Evolutionary conservation across 148 eudicot species (phyloP).

Genomic region (Rhododendron henanense): DNA sequence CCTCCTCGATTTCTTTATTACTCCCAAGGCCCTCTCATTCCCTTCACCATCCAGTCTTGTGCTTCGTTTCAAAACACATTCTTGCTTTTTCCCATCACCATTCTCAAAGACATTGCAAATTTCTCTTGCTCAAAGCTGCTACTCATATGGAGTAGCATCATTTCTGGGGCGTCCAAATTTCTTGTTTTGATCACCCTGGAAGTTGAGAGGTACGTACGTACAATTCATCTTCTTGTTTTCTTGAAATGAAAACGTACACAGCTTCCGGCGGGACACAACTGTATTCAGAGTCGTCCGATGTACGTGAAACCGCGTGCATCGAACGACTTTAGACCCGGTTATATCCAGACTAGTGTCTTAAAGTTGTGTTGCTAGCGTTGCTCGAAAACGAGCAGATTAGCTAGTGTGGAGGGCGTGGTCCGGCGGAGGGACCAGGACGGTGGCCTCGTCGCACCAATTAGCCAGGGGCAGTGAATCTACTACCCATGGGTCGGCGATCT

Average conservation of each 20-base stretch:
- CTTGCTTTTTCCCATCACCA: not conserved
- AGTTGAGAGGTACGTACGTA: not conserved
- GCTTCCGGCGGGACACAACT: too few species aligned
- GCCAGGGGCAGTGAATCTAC: too few species aligned
- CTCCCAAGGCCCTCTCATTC: conserved; percentile 14
- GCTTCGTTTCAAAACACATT: conserved; percentile 3
- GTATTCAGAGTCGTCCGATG: too few species aligned
- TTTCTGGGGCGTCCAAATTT: not conserved
- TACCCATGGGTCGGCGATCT: too few species aligned
- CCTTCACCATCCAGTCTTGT: not conserved
- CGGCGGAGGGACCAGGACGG: too few species aligned
- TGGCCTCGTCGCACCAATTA: too few species aligned
- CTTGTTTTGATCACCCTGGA: not conserved
- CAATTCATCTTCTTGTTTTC: not conserved
- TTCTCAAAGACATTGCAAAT: not conserved
- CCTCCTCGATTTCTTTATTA: not conserved
- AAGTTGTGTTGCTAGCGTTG: not conserved
- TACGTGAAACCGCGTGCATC: too few species aligned
- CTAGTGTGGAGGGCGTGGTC: too few species aligned
- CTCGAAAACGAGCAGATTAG: not conserved
- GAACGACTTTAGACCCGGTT: too few species aligned
- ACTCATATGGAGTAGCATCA: not conserved
- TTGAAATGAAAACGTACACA: not conserved
- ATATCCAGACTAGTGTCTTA: too few species aligned
- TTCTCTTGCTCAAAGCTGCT: not conserved